Evolutionary conservation across 2,329 filamentous ascomycete genomes (phyloP).

Genomic region (Fusarium xylarioides): DNA sequence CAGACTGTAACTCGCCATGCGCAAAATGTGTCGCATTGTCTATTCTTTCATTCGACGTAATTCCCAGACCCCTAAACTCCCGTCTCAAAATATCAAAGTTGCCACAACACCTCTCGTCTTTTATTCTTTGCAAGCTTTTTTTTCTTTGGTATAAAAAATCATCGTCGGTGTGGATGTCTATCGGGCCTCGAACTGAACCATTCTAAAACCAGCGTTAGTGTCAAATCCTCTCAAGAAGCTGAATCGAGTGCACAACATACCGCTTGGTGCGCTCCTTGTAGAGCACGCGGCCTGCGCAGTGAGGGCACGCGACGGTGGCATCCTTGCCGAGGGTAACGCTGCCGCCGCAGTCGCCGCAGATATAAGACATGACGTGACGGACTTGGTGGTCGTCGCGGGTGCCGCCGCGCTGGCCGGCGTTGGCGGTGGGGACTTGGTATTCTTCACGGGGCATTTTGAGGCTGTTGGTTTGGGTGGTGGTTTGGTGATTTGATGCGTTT

Average conservation of each 20-base stretch:
- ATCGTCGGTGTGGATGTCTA: conserved; percentile 48
- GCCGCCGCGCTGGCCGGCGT: conserved; percentile 55
- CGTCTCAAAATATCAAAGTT: conserved; percentile 33
- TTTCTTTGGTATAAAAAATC: conserved; percentile 13
- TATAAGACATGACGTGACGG: conserved; percentile 51
- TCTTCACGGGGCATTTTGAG: conserved; percentile 74
- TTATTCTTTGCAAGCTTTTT: conserved; percentile 12
- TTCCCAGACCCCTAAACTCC: conserved; percentile 41
- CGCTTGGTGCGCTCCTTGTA: conserved; percentile 99
- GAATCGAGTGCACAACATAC: conserved; percentile 61
- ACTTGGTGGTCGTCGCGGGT: conserved; percentile 52
- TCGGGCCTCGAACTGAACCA: conserved; percentile 98
- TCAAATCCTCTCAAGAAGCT: fast-evolving
- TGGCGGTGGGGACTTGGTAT: conserved; percentile 75
- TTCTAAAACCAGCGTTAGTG: conserved; percentile 61
- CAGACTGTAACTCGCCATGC: conserved; percentile 10
- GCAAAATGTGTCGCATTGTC: conserved; percentile 25
- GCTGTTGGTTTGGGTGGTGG: not conserved
- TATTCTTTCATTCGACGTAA: conserved; percentile 28
- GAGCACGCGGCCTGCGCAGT: conserved; percentile 90
- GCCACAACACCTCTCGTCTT: conserved; percentile 17
- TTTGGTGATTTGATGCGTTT: not conserved
- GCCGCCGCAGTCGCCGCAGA: conserved; percentile 57
- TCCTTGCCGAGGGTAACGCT: conserved; percentile 54
- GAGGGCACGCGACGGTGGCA: conserved; percentile 59